These are phyloP conservation scores for Fonsecaea erecta DNA, from an alignment of 2,329 filamentous ascomycete genomes.

Conservation along the genomic window DNA sequence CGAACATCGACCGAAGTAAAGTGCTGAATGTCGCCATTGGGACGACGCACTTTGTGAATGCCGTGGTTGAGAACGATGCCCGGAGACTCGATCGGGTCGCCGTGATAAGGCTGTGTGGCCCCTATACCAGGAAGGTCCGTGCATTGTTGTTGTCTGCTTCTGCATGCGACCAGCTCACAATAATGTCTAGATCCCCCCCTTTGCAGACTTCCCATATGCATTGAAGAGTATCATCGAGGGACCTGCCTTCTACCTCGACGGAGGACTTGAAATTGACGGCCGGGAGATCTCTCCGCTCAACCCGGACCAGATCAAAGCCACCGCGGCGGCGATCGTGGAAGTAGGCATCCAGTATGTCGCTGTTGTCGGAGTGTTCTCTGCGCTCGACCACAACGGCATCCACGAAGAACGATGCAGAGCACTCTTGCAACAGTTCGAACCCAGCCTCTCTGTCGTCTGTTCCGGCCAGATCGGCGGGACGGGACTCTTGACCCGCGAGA, in stretches of 20 bases:
- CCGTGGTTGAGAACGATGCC: conserved; percentile 54
- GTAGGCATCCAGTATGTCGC: conserved; percentile 48
- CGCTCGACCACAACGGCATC: conserved; percentile 49
- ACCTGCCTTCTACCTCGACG: conserved; percentile 50
- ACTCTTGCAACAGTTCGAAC: conserved; percentile 46
- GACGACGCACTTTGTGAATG: conserved; percentile 58
- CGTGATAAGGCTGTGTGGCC: conserved; percentile 54
- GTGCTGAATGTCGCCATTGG: conserved; percentile 58
- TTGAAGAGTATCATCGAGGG: conserved; percentile 51
- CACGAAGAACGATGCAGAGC: conserved; percentile 50
- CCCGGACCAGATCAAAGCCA: conserved; percentile 45
- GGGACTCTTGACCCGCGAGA: conserved; percentile 63
- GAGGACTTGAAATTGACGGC: conserved; percentile 57
- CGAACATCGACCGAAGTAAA: conserved; percentile 45
- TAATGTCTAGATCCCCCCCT: conserved; percentile 47
- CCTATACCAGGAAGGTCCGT: conserved; percentile 48
- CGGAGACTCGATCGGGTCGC: conserved; percentile 52
- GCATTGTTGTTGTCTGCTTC: background rate
- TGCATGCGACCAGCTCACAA: conserved; percentile 6
- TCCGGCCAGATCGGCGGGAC: conserved; percentile 53
- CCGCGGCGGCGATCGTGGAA: conserved; percentile 43
- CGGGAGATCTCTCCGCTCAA: conserved; percentile 50
- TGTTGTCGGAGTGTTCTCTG: conserved; percentile 54
- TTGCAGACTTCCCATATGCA: conserved; percentile 52
- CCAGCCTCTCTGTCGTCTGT: conserved; percentile 48